Percentiles rank a stretch among this genome's conserved stretches.
These are phyloP conservation scores for Salix brachista DNA, from an alignment of 345 rosid species.

Conservation along the genomic window DNA sequence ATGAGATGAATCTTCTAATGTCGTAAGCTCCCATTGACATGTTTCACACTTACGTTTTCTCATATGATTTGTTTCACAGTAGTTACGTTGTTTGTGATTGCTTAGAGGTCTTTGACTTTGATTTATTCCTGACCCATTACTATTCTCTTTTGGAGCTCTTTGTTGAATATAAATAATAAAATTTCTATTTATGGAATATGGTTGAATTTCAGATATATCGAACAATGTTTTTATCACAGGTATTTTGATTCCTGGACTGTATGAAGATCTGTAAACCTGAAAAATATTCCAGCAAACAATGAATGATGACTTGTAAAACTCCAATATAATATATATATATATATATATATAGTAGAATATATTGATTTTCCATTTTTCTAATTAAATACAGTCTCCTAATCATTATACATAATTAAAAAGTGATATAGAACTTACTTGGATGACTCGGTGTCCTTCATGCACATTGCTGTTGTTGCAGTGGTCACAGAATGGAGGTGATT, in stretches of 20 bases:
- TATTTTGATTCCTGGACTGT: not conserved
- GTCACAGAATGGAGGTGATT: conserved; percentile 2
- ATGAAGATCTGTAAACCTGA: conserved; percentile 8
- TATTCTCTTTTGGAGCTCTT: not conserved
- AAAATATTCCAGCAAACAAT: not conserved
- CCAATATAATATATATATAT: too few species aligned
- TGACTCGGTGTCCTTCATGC: not conserved
- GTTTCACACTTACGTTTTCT: not conserved
- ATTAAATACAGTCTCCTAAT: too few species aligned
- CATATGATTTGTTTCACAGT: not conserved
- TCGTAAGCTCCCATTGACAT: not conserved
- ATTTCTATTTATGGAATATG: not conserved
- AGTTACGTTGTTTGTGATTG: not conserved
- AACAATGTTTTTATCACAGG: not conserved
- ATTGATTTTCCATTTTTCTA: too few species aligned
- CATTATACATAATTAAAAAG: too few species aligned
- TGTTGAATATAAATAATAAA: not conserved
- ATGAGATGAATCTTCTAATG: not conserved
- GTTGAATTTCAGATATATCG: not conserved
- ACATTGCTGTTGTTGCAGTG: not conserved
- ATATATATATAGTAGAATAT: too few species aligned
- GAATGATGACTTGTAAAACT: not conserved
- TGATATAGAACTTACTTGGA: not conserved
- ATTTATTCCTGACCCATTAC: not conserved
- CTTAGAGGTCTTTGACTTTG: not conserved